phyloP scores from a whole-genome alignment of 176 grass and related monocot genomes.

The Cocos nucifera region DNA sequence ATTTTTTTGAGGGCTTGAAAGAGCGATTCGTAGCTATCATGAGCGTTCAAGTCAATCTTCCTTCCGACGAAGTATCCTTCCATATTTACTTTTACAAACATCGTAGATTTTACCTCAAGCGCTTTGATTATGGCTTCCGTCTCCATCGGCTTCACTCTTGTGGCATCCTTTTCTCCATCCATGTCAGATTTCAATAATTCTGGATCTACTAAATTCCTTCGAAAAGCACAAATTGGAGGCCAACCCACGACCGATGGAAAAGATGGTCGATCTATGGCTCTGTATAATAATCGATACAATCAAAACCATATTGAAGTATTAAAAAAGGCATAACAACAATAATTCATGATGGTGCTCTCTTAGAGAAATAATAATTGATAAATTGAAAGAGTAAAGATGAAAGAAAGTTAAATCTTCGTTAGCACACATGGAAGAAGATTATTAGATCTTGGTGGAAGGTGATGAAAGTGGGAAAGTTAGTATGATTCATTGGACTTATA shows the following conservation, averaged over 20 bases:
- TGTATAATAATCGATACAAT: slow-evolving; percentile 3
- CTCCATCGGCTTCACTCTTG: background rate
- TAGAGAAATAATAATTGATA: too few species aligned
- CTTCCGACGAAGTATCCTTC: slow-evolving; percentile 49
- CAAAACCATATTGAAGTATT: background rate
- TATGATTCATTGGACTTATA: too few species aligned
- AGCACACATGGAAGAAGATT: background rate
- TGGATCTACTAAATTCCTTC: slow-evolving; percentile 38
- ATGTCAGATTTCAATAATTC: slow-evolving; percentile 3
- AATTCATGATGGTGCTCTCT: background rate
- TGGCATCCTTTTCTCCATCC: background rate
- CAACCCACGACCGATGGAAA: slow-evolving; percentile 33
- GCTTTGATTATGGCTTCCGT: background rate
- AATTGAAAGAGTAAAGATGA: too few species aligned
- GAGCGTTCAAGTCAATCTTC: slow-evolving; percentile 70
- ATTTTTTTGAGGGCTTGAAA: slow-evolving; percentile 43
- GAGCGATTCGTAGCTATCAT: slow-evolving; percentile 51
- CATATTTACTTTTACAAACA: slow-evolving; percentile 91
- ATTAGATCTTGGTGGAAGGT: too few species aligned
- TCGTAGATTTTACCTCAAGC: slow-evolving; percentile 8
- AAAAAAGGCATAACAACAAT: background rate
- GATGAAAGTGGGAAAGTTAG: too few species aligned
- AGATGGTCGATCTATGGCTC: slow-evolving; percentile 9
- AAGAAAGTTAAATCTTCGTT: background rate
- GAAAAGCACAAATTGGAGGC: slow-evolving; percentile 51